phyloP scores from a whole-genome alignment of 768 basidiomycete species.

The Lactarius sp. region DNA sequence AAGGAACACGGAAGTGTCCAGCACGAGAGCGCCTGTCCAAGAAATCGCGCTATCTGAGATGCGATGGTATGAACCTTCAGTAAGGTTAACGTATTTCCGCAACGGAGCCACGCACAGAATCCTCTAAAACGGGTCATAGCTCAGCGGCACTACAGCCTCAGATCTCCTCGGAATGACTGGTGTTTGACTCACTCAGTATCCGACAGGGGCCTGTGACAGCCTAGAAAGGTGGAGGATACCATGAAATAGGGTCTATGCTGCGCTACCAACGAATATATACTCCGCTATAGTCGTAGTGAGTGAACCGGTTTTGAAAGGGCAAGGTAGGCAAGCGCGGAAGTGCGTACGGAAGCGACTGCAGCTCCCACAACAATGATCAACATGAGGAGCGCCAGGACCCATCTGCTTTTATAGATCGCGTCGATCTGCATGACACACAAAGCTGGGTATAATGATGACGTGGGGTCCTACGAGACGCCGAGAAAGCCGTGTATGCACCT shows the following conservation, averaged over 20 bases:
- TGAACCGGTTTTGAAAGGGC: neutral
- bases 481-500: neutral
- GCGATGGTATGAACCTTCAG: neutral
- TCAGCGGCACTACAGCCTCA: neutral
- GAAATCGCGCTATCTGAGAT: neutral
- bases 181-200: slow-evolving; percentile 6
- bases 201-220: neutral
- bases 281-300: neutral
- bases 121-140: neutral
- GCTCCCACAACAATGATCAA: neutral
- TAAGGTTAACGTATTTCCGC: neutral
- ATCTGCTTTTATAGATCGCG: neutral
- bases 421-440: neutral
- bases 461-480: neutral
- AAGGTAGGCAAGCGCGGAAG: neutral
- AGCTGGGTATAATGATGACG: neutral
- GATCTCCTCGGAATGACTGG: neutral
- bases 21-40: neutral
- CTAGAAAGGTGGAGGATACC: neutral
- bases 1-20: neutral
- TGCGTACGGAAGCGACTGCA: neutral
- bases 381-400: neutral
- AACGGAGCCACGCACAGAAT: neutral
- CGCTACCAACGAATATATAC: neutral
- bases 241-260: neutral